Evolutionary conservation across 805 yeast species (phyloP).

Genomic region (Cyberlindnera meyerae): DNA sequence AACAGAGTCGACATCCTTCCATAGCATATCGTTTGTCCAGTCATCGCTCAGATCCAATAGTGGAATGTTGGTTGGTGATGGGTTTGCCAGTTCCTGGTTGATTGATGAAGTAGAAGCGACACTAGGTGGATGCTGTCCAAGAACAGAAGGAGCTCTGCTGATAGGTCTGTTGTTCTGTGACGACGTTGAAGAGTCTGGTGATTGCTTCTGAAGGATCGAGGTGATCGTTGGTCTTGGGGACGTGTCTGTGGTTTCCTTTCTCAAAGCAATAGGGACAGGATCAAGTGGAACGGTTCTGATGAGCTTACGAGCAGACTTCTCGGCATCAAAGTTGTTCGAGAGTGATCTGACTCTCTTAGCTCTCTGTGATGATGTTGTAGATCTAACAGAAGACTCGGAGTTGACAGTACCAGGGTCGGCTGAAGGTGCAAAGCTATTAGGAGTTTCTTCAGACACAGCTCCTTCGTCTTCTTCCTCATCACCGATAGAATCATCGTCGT

Average conservation of each 20-base stretch:
- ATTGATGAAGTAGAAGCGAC: not conserved
- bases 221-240: constrained; percentile 15
- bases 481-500: constrained; percentile 13
- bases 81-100: constrained; percentile 1
- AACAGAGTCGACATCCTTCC: constrained; percentile 81
- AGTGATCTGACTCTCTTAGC: constrained; percentile 41
- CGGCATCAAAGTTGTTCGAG: constrained; percentile 57
- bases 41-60: constrained; percentile 35
- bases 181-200: constrained; percentile 15
- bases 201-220: constrained; percentile 19
- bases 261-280: constrained; percentile 61
- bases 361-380: constrained; percentile 25
- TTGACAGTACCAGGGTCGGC: constrained; percentile 31
- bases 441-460: constrained; percentile 19
- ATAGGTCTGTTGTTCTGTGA: not conserved
- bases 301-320: constrained; percentile 66
- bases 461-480: not conserved
- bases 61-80: constrained; percentile 24
- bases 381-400: constrained; percentile 29
- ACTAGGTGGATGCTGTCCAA: constrained; percentile 2
- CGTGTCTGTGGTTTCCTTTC: constrained; percentile 8
- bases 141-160: constrained; percentile 2
- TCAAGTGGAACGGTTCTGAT: constrained; percentile 78
- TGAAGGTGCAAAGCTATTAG: constrained; percentile 8
- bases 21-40: constrained; percentile 39